Percentiles rank a stretch among this genome's conserved stretches.
phyloP scores from a whole-genome alignment of 2,329 filamentous ascomycete species.

The Keithomyces neogunnii region DNA sequence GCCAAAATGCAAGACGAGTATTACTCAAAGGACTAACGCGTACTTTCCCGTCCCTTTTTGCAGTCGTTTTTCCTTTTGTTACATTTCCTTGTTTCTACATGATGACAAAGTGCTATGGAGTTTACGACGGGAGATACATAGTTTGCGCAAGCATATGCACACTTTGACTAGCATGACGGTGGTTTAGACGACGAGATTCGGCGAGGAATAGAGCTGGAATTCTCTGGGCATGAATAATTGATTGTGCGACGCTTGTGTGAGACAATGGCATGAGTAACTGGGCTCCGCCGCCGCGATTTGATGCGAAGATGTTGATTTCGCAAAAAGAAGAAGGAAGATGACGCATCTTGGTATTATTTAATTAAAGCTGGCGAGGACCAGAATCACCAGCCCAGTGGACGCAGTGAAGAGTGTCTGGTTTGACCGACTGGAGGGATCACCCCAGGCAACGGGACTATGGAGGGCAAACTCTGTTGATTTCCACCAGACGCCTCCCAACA shows the following conservation, averaged over 20 bases:
- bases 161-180: not conserved
- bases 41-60: not conserved
- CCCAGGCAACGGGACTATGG: slow-evolving; percentile 3
- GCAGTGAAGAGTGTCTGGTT: too few relatives aligned
- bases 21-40: slow-evolving; percentile 25
- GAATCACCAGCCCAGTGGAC: too few relatives aligned
- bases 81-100: not conserved
- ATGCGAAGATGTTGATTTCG: too few relatives aligned
- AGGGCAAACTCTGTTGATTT: too few relatives aligned
- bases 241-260: too few relatives aligned
- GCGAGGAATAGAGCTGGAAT: not conserved
- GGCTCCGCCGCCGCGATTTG: too few relatives aligned
- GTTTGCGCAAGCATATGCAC: slow-evolving; percentile 4
- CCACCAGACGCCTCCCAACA: too few relatives aligned
- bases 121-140: not conserved
- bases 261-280: too few relatives aligned
- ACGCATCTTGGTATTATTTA: too few relatives aligned
- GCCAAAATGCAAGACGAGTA: slow-evolving; percentile 40
- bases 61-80: not conserved
- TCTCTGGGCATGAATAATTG: not conserved
- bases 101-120: not conserved
- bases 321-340: too few relatives aligned
- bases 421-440: not conserved
- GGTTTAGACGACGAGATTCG: not conserved
- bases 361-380: too few relatives aligned